Evolutionary conservation across 768 basidiomycete species (phyloP), one percentile per base, ranked within the genome.

Genomic region (Pleurotus cornucopiae): DNA sequence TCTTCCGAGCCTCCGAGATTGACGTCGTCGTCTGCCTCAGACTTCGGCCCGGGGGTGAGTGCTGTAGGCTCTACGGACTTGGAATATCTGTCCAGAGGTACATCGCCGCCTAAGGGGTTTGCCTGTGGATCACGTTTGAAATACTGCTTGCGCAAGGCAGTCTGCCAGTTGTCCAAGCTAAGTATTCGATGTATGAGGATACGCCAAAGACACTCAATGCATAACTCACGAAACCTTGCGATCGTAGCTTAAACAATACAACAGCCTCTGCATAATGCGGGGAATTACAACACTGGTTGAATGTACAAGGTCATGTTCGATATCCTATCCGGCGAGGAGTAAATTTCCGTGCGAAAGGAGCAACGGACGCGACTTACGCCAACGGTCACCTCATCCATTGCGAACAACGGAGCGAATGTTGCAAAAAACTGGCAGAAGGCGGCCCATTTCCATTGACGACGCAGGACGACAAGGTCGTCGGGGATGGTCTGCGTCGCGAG

Each of bases 371-470:
- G 52, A 68, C 79, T 60, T 66, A 91, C 90, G 57, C 72, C 66
- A 40, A 91, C 71, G 43, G 89, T 76, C 59, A 94, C 81, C 64
- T 90, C 88, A 44, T 80, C 71, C 74, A 88, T 78, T 39, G 83
- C 76, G 61, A 95, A 81, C 56, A 94, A 76, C 49, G 80, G 79
- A 47, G 80, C 77, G 73, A 95, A 96, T 23, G 88, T 92, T 69
- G 80, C 87, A 72, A 91, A 87, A 79, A 96, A 95, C 68, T 95
- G 92, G 70, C 82, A 82, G 70, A 94, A 89, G 21, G 88, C 88
- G 4, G 94, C 94, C 92, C 92, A 96, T 77, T 89, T 86, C 91
- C 91, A 95, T 60, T 92, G 83, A 57, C 76, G 84, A 55, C 94
- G 80, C 51, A 97, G 85, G 25, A 73, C 65, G 45, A 67, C 58